Evolutionary conservation across 345 rosid genomes (phyloP), one percentile per base, ranked within the genome.

Genomic region (Bruguiera parviflora): DNA sequence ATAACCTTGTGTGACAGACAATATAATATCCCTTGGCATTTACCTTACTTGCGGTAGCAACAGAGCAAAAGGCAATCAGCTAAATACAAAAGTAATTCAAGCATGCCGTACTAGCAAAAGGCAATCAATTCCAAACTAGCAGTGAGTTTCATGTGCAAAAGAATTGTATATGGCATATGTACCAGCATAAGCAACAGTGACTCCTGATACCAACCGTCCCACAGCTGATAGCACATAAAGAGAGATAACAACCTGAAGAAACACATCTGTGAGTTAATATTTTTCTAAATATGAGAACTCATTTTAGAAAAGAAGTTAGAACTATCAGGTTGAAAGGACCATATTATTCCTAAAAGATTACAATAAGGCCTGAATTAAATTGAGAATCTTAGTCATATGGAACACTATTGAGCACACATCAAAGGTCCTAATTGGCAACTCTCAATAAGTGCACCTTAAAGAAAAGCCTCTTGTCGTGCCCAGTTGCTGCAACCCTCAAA

Each of bases 401-500:
- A 43, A 15, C 3, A 13, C 19, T 13, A 43, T 43, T 13, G 5
- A 4, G 19, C 49, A 39, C 3, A 43, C 18, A 43, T 43, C 49
- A 43, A 43, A 15, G 49, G 19, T 43, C 49, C 18, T 43, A 39
- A 10, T 39, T 39, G 47, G 49, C 5, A 13, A 13, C 49, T 43
- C 19, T 13, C 18, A 43, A 43, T 8, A 66, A 53, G 61, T 5
- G 59, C 46, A 80, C 97, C 98, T 89, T 89, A 74, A 89, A 68
- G 71, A 91, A 94, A 53, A 94, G 83, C 61, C 92, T 80, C 80
- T 91, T 94, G 82, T 94, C 98, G 61, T 94, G 97, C 58, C 97
- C 98, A 61, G 97, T 89, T 43, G 97, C 98, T 24, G 98, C 98
- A 69, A 94, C 98, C 76, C 98, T 87, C 64, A 91, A 80, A 61